Evolutionary conservation across 139 green algal genomes (phyloP).

Genomic region (Picochlorum sp.): DNA sequence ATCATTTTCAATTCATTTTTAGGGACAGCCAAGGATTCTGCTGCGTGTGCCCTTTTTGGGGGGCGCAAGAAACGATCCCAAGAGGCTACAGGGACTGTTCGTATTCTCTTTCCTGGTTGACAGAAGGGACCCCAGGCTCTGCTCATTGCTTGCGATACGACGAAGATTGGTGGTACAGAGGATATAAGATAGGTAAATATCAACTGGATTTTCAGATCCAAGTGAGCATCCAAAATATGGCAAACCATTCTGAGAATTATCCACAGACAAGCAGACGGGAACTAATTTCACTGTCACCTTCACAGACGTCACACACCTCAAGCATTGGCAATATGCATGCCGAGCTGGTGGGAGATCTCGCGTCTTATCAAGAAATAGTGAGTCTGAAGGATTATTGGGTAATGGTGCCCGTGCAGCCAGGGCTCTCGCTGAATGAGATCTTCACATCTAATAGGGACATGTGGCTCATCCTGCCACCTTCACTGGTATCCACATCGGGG

Average conservation of each 20-base stretch:
- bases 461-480: slow-evolving; percentile 66
- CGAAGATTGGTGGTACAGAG: slow-evolving; percentile 57
- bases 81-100: background rate
- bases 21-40: slow-evolving; percentile 75
- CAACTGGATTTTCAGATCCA: slow-evolving; percentile 55
- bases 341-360: slow-evolving; percentile 68
- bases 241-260: background rate
- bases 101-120: slow-evolving; percentile 4
- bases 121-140: slow-evolving; percentile 20
- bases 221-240: slow-evolving; percentile 18
- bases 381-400: slow-evolving; percentile 43
- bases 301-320: slow-evolving; percentile 27
- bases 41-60: slow-evolving; percentile 45
- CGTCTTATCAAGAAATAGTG: slow-evolving; percentile 52
- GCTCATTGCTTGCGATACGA: slow-evolving; percentile 68
- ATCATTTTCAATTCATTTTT: background rate
- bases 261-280: slow-evolving; percentile 13
- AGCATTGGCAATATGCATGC: slow-evolving; percentile 29
- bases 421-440: slow-evolving; percentile 7
- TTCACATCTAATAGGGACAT: slow-evolving; percentile 35
- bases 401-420: slow-evolving; percentile 21
- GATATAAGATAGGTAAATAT: slow-evolving; percentile 47
- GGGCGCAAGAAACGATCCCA: background rate
- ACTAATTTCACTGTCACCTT: slow-evolving; percentile 49
- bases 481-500: slow-evolving; percentile 29